Base-by-base conservation (phyloP, 2,329 filamentous ascomycete species). In the Madurella mycetomatis region DNA sequence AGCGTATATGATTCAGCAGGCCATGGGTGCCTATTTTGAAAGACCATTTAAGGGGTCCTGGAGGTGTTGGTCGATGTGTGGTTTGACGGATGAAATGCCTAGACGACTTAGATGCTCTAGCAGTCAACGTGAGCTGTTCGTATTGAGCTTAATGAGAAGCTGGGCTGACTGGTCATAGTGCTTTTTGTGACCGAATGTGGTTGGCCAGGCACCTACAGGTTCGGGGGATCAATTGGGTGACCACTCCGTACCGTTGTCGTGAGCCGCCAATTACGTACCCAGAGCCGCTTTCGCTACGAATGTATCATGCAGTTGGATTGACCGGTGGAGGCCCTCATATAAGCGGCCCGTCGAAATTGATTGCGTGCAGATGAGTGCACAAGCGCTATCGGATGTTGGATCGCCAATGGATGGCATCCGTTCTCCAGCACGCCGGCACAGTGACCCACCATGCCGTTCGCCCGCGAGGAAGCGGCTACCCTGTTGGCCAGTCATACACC, bases 351-450 rank as follows among this genome's bases (percentile, higher is more conserved):
- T 48, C 41, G 32, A 44, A 47, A 51, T 53, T 42, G 40, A 55
- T 57, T 55, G 52, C 56, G 31, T 54, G 49, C 49, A 55, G 41
- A 34, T 12, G 25, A 15, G 31, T 51, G 41, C 46, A 43, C 34
- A 39, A 47, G 53, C 45, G 54, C 46, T 50, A 47, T 60, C 56
- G 54, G 56, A 55, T 57, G 50, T 34, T 44, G 58, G 47, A 52
- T 56, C 53, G 53, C 52, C 58, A 58, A 52, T 57, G 37, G 49
- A 45, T 32, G 43, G 16, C 49, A 41, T 12, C 41, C 40, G 41
- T 49, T 56, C 19, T 49, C 55, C 52, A 41, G 49, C 34, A 34
- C 41, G 19, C 40, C 47, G 55, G 37, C 9, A 11, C 37, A 5
- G 37, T 8, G 16, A 16, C 41, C 49, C 31, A 49, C 44, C 32